Evolutionary conservation across 2,329 filamentous ascomycete species (phyloP).

Genomic region (Pseudonectria foliicola): DNA sequence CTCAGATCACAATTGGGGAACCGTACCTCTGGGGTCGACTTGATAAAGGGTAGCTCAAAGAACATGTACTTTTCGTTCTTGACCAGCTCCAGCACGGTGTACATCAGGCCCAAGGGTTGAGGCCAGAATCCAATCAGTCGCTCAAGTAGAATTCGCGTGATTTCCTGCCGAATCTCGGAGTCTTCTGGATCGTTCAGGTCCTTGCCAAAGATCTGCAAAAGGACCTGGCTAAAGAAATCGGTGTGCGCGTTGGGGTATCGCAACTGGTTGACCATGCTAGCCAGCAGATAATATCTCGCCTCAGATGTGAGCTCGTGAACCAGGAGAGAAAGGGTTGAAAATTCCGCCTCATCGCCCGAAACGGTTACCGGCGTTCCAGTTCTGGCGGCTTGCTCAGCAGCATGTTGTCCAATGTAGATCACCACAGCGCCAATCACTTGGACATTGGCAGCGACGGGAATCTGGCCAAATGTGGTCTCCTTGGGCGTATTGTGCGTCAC

Average conservation of each 20-base stretch:
- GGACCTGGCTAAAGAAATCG: constrained; percentile 81
- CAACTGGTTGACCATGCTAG: constrained; percentile 83
- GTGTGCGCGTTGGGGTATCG: constrained; percentile 86
- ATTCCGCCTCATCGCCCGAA: constrained; percentile 42
- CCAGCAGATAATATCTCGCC: constrained; percentile 76
- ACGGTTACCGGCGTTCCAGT: constrained; percentile 51
- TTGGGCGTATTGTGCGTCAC: constrained; percentile 54
- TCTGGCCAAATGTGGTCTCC: constrained; percentile 58
- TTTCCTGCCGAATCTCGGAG: constrained; percentile 78
- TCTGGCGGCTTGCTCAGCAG: constrained; percentile 52
- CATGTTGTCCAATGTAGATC: constrained; percentile 71
- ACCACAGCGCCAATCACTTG: constrained; percentile 73
- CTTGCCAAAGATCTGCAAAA: constrained; percentile 77
- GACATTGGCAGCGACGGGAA: constrained; percentile 61
- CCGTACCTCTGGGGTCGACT: constrained; percentile 75
- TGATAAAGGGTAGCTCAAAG: constrained; percentile 89
- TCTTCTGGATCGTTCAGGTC: constrained; percentile 70
- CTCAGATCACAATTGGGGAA: not conserved
- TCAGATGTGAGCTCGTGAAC: constrained; percentile 69
- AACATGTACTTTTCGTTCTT: constrained; percentile 89
- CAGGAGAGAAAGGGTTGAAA: constrained; percentile 67
- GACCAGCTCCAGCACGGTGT: constrained; percentile 79
- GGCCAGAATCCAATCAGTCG: constrained; percentile 82
- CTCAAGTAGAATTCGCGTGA: constrained; percentile 82
- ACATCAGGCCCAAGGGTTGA: constrained; percentile 91